Evolutionary conservation across 2,329 filamentous ascomycete genomes (phyloP).

Genomic region (Xylariaceae sp.): DNA sequence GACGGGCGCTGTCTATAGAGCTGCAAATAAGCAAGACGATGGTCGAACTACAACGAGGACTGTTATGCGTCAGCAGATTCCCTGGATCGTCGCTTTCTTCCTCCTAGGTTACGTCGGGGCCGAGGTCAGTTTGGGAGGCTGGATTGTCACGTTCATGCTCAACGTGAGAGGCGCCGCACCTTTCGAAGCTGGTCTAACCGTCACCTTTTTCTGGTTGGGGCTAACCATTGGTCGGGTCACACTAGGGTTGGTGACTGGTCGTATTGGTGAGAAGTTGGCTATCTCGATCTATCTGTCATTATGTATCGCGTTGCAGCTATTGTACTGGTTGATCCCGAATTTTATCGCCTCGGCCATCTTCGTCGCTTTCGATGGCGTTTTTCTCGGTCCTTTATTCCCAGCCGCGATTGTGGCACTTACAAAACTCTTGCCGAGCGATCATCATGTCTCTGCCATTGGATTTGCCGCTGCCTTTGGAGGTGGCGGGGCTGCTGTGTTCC

Average conservation of each 20-base stretch:
- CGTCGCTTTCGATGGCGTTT: conserved; percentile 71
- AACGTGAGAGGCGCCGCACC: conserved; percentile 62
- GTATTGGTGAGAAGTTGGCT: conserved; percentile 66
- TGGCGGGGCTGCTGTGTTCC: conserved; percentile 63
- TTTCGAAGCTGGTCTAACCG: conserved; percentile 71
- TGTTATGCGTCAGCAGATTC: conserved; percentile 50
- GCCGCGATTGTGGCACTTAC: conserved; percentile 69
- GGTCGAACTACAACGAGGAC: conserved; percentile 44
- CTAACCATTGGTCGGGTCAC: conserved; percentile 70
- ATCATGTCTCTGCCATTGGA: conserved; percentile 77
- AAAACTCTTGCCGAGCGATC: conserved; percentile 66
- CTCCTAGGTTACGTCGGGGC: conserved; percentile 74
- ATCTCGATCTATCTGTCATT: conserved; percentile 60
- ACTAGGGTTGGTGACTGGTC: conserved; percentile 72
- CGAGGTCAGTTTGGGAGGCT: conserved; percentile 71
- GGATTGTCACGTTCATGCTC: conserved; percentile 88
- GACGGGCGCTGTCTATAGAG: conserved; percentile 54
- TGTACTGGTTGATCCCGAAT: conserved; percentile 78
- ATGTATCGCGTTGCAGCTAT: conserved; percentile 60
- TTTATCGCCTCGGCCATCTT: conserved; percentile 71
- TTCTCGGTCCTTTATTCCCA: conserved; percentile 75
- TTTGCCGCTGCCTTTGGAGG: conserved; percentile 77
- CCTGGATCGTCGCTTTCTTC: conserved; percentile 72
- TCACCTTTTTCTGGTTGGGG: conserved; percentile 81
- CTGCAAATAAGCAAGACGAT: too few relatives aligned